Base-by-base conservation (phyloP, 768 basidiomycete genomes). In the Collybia sp. region DNA sequence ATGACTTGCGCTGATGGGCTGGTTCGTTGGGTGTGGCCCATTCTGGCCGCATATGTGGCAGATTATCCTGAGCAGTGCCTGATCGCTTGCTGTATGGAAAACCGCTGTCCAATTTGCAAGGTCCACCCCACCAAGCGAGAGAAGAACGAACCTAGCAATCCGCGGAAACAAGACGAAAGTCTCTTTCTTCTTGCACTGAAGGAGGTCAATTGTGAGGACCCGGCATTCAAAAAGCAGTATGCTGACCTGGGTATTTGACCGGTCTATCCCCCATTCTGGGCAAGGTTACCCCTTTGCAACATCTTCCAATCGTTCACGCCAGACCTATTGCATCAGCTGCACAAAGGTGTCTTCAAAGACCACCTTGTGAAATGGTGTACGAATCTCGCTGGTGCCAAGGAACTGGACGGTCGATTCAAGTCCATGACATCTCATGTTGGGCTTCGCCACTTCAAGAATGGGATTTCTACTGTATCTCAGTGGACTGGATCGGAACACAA, bases 331-430 rank as follows among this genome's bases (percentile, higher is more conserved):
- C 73, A 75, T 51, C 72, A 76, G 51, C 58, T 77, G 0, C 65
- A 75, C 55, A 70, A 77, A 48, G 75, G 75, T 0, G 45, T 73
- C 2, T 70, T 76, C 61, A 71, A 71, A 41, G 66, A 73, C n/a
- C n/a, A n/a, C n/a, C n/a, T n/a, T n/a, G n/a, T n/a, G n/a, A n/a
- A n/a, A n/a, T n/a, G n/a, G n/a, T 60, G 52, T 10, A 55, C 52
- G 6, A 15, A 35, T 34, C 50, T 55, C 1, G 42, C 57, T 13
- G 56, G 16, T 17, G 37, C 42, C 13, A 40, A 43, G 8, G 68
- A 70, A 44, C 31, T 73, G 8, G 71, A 75, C 48, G 33, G 25
- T 0, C 58, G 63, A 0, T 67, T 67, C 51, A 45, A 51, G 20
- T 39, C 50, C 2, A 64, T 72, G 59, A 35, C 60, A 60, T 64